phyloP scores from a whole-genome alignment of 768 basidiomycete genomes.

The Pleurotus eryngii region DNA sequence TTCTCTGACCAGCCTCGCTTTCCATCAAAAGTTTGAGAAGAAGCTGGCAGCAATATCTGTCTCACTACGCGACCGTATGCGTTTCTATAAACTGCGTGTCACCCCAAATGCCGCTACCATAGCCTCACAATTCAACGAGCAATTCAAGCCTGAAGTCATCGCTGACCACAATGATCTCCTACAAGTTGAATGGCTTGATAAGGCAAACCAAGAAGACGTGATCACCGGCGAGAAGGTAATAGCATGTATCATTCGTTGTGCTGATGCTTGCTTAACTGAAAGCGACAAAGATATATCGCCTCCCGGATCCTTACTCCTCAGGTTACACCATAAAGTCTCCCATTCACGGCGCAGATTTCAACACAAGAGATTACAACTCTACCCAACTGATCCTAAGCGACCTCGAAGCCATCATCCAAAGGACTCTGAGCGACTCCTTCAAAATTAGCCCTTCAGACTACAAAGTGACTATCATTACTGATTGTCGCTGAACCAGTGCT shows the following conservation, averaged over 20 bases:
- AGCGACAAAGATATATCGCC: conserved; percentile 53
- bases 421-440: conserved; percentile 58
- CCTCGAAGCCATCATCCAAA: conserved; percentile 64
- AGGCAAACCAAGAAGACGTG: conserved; percentile 43
- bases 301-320: conserved; percentile 64
- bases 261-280: background rate
- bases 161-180: conserved; percentile 81
- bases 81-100: conserved; percentile 78
- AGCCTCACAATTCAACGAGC: conserved; percentile 76
- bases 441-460: conserved; percentile 50
- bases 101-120: conserved; percentile 68
- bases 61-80: conserved; percentile 79
- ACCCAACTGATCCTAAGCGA: conserved; percentile 72
- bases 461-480: conserved; percentile 42
- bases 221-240: conserved; percentile 71
- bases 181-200: conserved; percentile 79
- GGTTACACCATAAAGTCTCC: conserved; percentile 83
- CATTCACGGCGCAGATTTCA: conserved; percentile 78
- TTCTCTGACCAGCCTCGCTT: background rate
- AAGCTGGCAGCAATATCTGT: conserved; percentile 70
- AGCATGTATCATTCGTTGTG: background rate
- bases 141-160: conserved; percentile 84
- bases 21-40: conserved; percentile 55
- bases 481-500: background rate
- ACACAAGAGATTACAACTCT: conserved; percentile 73